Evolutionary conservation across 2,329 filamentous ascomycete genomes (phyloP).

Genomic region (Stagonosporopsis chrysanthemi): DNA sequence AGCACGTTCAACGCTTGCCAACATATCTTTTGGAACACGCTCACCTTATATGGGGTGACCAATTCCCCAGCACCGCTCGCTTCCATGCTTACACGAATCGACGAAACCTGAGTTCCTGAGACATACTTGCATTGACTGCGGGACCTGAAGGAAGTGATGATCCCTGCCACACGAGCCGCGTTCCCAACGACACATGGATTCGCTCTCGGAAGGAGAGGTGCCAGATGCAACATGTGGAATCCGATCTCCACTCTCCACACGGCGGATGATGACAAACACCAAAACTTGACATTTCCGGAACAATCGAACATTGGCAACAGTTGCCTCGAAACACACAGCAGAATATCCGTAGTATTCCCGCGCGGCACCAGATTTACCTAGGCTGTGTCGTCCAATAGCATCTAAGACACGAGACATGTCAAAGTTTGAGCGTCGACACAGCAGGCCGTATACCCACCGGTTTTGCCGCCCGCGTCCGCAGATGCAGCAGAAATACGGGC

Average conservation of each 20-base stretch:
- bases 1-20: conserved; percentile 44
- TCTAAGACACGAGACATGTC: conserved; percentile 1
- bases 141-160: conserved; percentile 19
- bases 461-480: neutral
- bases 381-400: neutral
- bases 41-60: conserved; percentile 38
- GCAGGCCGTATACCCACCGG: neutral
- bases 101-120: conserved; percentile 26
- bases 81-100: conserved; percentile 12
- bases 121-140: conserved; percentile 30
- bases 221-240: conserved; percentile 18
- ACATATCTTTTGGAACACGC: conserved; percentile 27
- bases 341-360: conserved; percentile 9
- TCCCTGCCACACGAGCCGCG: conserved; percentile 16
- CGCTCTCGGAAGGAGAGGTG: conserved; percentile 22
- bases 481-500: conserved; percentile 3
- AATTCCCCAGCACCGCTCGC: conserved; percentile 7
- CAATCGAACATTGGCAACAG: conserved; percentile 2
- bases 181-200: conserved; percentile 9
- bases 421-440: neutral
- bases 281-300: conserved; percentile 13
- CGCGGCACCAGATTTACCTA: neutral
- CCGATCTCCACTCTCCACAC: conserved; percentile 26
- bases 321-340: conserved; percentile 9
- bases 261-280: conserved; percentile 7